These are phyloP conservation scores for Tardiomyces depauwii DNA, from an alignment of 1,139 yeast genomes.

Conservation along the genomic window DNA sequence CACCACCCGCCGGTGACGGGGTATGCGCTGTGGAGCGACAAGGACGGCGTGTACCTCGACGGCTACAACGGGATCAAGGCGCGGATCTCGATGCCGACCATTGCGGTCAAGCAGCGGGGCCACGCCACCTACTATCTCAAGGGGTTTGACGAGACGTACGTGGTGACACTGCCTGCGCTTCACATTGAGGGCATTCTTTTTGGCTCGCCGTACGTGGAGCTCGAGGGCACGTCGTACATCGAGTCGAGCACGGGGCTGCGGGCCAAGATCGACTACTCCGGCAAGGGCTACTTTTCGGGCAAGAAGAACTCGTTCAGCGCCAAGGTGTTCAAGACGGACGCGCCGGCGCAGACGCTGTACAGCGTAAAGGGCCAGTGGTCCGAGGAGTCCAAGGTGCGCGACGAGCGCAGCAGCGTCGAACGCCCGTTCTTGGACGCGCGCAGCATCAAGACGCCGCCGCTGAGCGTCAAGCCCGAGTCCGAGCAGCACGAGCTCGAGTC, in stretches of 20 bases:
- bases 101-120: constrained; percentile 84
- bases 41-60: constrained; percentile 55
- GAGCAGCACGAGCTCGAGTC: constrained; percentile 68
- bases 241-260: constrained; percentile 72
- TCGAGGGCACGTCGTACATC: constrained; percentile 76
- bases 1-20: constrained; percentile 97
- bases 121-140: constrained; percentile 66
- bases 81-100: constrained; percentile 63
- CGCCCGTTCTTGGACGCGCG: constrained; percentile 63
- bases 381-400: constrained; percentile 44
- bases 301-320: constrained; percentile 90
- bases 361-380: constrained; percentile 93
- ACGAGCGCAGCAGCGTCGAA: constrained; percentile 27
- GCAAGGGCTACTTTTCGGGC: constrained; percentile 94
- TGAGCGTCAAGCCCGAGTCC: constrained; percentile 68
- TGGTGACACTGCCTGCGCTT: constrained; percentile 87
- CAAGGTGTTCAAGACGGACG: constrained; percentile 48
- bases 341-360: constrained; percentile 54
- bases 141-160: constrained; percentile 51
- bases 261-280: constrained; percentile 69
- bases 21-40: constrained; percentile 63
- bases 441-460: constrained; percentile 37
- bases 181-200: constrained; percentile 88
- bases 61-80: constrained; percentile 90
- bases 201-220: constrained; percentile 74